Base-by-base conservation (phyloP, 257 asterid species). In the Handroanthus guayacan region DNA sequence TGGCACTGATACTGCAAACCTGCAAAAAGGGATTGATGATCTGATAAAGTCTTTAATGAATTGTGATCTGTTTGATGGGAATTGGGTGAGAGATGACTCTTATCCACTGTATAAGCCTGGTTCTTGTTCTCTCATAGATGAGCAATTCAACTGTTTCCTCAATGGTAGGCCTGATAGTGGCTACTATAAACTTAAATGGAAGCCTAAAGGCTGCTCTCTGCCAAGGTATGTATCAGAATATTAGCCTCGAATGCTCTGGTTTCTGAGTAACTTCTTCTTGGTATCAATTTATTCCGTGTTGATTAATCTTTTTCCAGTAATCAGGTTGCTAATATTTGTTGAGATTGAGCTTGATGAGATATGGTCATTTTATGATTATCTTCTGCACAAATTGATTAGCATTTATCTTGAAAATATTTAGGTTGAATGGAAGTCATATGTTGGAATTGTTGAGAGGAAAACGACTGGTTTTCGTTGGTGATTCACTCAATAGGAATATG, bases 81-180 rank as follows among this genome's bases (percentile, higher is more conserved):
- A 89, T 78, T 95, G 99, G 99, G 93, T 91, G 78, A 87, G 52
- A 74, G 97, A 95, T 76, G 89, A 90, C 0, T 86, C 98, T 6
- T 95, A 95, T 38, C 98, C 96, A 5, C 69, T 95, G 76, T 95
- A 95, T 80, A 79, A 87, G 56, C 97, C 98, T 10, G 95, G 93
- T 86, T 95, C 99, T 63, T 95, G 99, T 78, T 85, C 97, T 44
- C 79, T 95, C 72, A 89, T 95, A n/a, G 99, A 95, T 79, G 97
- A 95, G 69, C 99, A 95, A 75, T 93, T 92, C 81, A 90, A 88
- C 76, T 95, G 99, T 75, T 84, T 89, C 71, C 57, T 78, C 55
- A 95, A 95, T 67, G 97, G 97, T 11, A 88, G 99, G 75, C 96
- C 90, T 71, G 99, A 95, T 76, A 72, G 44, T 67, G 87, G 81